Conservation (phyloP, 495 filamentous ascomycete species). For the Jackrogersella minutella region DNA sequence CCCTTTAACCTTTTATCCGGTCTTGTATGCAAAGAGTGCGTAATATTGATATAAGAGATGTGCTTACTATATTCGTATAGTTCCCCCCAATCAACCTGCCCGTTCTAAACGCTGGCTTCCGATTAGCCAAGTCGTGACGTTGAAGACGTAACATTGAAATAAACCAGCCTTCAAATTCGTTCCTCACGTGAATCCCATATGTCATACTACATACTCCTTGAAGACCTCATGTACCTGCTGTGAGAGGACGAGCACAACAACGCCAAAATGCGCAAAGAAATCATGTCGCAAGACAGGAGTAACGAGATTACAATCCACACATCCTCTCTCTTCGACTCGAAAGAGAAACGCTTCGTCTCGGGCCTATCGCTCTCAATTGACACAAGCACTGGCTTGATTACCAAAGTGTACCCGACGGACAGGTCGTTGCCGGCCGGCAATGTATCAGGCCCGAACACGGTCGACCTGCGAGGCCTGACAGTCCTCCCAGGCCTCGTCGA, state of each 20-base stretch:
- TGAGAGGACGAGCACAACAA: not conserved
- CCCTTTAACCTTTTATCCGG: too few relatives aligned
- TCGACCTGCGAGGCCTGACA: slow-evolving; percentile 57
- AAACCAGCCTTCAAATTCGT: too few relatives aligned
- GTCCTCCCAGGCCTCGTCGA: slow-evolving; percentile 63
- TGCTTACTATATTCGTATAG: too few relatives aligned
- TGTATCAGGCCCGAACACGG: slow-evolving; percentile 24
- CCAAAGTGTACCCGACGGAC: slow-evolving; percentile 44
- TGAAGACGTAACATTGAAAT: too few relatives aligned
- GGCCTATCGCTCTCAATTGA: slow-evolving; percentile 53
- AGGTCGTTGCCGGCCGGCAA: slow-evolving; percentile 21
- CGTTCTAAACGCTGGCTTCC: not conserved
- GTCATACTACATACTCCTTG: not conserved
- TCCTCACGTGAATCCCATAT: too few relatives aligned
- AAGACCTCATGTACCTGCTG: not conserved
- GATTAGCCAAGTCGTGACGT: too few relatives aligned
- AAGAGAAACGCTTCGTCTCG: slow-evolving; percentile 52
- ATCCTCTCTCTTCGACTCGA: slow-evolving; percentile 57
- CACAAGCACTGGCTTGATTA: slow-evolving; percentile 53
- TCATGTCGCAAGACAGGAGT: not conserved
- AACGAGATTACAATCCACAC: slow-evolving; percentile 53
- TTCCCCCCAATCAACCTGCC: not conserved
- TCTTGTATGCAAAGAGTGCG: too few relatives aligned
- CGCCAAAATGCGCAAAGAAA: slow-evolving; percentile 3
- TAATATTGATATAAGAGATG: too few relatives aligned